Base-by-base conservation (phyloP, 2,329 filamentous ascomycete species). In the Nigrospora osmanthi region DNA sequence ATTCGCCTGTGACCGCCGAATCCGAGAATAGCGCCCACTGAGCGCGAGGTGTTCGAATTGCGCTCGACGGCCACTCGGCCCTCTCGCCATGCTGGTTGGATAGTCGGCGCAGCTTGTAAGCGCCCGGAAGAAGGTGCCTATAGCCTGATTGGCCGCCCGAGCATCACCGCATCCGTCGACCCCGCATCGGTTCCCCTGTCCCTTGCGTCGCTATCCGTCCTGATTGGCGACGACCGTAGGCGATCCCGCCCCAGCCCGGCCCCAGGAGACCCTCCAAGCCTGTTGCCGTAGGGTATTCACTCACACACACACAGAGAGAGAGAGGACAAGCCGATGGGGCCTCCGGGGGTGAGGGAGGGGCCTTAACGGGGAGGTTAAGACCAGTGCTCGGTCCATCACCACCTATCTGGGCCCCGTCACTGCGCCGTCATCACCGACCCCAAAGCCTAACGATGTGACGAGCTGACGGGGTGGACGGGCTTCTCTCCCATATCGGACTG, bases 1-100 rank as follows among this genome's bases (percentile, higher is more conserved):
- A 59, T 59, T 56, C 58, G 61, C 55, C 56, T 56, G 69, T 69
- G 58, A 65, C 50, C 55, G 56, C 49, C 58, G 23, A 28, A 41
- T 41, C 58, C 57, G 54, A 55, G 58, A 61, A 65, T 62, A 64
- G 66, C 61, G 65, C 59, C 65, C 58, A 61, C 47, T 60, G 49
- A 59, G 57, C 47, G 53, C 52, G 55, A 49, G 50, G 53, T 52
- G 55, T 49, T 50, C 50, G 51, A 52, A 56, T 56, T 47, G 51
- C 53, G 50, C 51, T 53, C 45, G 33, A 50, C 52, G 47, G 52
- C 46, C 47, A 49, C 52, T 46, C 44, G 51, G 49, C 37, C 48
- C 44, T 43, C 46, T 49, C 47, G 43, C 42, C 34, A 37, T 47
- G 52, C 56, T 62, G 60, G 59, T 62, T 62, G 60, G 60, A 55